Base-by-base conservation (phyloP, 2,329 filamentous ascomycete genomes). In the Rutstroemia sp. region DNA sequence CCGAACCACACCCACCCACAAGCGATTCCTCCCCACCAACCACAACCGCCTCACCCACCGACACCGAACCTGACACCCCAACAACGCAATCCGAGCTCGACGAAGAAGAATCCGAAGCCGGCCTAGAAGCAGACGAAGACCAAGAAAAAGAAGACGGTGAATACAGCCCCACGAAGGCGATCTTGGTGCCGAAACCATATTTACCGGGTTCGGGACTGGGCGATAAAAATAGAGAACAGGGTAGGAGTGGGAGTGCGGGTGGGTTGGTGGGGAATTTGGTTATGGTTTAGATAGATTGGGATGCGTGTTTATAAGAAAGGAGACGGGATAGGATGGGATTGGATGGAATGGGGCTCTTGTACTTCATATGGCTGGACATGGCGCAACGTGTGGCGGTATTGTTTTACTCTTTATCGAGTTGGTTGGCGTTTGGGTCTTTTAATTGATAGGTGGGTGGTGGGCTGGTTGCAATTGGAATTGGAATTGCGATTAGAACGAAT, bases 161-260 rank as follows among this genome's bases (percentile, higher is more conserved):
- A 1, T 68, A 68, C 36, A 51, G 63, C 30, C 65, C 64, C 38
- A 59, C 63, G 10, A 61, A 66, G 50, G 58, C 65, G 19, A 68
- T 69, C 27, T 40, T 64, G 46, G 63, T 69, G 9, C 52, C 62
- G n/a, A 60, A 40, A 19, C 57, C 39, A 8, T 40, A 40, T 16
- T n/a, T 40, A n/a, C 39, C 14, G 7, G 39, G 39, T n/a, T 8
- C 16, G 39, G 19, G 44, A 21, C 30, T 42, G 39, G 21, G 14
- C 16, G 23, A 44, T 16, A 23, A 40, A 8, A n/a, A 17, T 12
- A 27, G 25, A 12, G 52, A 25, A 21, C 25, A 17, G 16, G 17
- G n/a, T 10, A 46, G n/a, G 30, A 39, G 39, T 47, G 25, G 50
- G 42, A 44, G 14, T 44, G n/a, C n/a, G 14, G 19, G 40, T 44